These are phyloP conservation scores for Neurospora sp. DNA, from an alignment of 495 filamentous ascomycete genomes.

Conservation along the genomic window DNA sequence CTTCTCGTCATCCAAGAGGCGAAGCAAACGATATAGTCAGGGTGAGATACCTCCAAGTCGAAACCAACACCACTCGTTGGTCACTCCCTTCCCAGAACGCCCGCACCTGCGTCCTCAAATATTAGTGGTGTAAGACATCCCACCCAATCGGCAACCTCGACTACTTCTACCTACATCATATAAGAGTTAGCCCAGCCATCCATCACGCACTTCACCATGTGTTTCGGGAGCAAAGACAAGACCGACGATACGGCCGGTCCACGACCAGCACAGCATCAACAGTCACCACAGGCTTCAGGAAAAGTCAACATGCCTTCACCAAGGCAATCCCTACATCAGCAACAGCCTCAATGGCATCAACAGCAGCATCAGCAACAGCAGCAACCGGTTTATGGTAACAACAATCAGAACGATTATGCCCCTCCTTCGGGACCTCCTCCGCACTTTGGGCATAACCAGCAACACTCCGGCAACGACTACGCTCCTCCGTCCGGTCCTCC, in stretches of 20 bases:
- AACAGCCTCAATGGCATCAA: constrained; percentile 5
- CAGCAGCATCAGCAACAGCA: constrained; percentile 5
- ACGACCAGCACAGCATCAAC: constrained; percentile 11
- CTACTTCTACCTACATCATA: background rate
- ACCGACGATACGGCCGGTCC: constrained; percentile 17
- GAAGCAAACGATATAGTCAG: background rate
- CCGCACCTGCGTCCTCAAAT: background rate
- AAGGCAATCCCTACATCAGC: background rate
- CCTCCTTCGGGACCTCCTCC: constrained; percentile 1
- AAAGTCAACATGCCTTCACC: constrained; percentile 8
- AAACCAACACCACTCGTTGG: background rate
- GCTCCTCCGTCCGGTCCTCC: constrained; percentile 28
- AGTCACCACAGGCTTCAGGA: constrained; percentile 12
- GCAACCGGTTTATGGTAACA: background rate
- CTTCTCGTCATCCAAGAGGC: background rate
- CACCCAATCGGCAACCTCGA: background rate
- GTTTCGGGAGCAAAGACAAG: constrained; percentile 32
- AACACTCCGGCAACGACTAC: constrained; percentile 12
- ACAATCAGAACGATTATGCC: background rate
- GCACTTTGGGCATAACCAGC: constrained; percentile 1
- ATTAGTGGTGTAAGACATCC: background rate
- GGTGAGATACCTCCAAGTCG: background rate
- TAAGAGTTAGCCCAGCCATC: background rate
- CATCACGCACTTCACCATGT: constrained; percentile 21
- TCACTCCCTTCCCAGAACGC: background rate